Evolutionary conservation across 495 filamentous ascomycete species (phyloP), one percentile per base, ranked within the genome.

Genomic region (Schizothecium vesticola): DNA sequence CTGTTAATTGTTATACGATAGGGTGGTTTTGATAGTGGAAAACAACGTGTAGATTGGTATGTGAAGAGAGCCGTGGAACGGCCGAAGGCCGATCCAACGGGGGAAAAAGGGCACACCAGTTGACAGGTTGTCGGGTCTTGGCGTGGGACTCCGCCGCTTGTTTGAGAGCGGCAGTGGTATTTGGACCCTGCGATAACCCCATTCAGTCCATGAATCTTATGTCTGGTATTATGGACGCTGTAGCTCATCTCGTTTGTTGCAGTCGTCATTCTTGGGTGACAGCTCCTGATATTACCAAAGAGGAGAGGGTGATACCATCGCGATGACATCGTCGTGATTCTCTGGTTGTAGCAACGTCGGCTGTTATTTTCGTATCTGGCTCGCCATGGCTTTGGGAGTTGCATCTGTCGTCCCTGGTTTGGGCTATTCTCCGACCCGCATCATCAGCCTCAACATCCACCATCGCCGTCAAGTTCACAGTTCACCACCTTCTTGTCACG

Each of bases 61-160:
- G n/a, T n/a, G n/a, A n/a, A n/a, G n/a, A n/a, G n/a, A n/a, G n/a
- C n/a, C n/a, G n/a, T n/a, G n/a, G n/a, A n/a, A n/a, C n/a, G n/a
- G n/a, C n/a, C n/a, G n/a, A n/a, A n/a, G n/a, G n/a, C n/a, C n/a
- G n/a, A n/a, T n/a, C n/a, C n/a, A n/a, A n/a, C n/a, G n/a, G n/a
- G n/a, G n/a, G n/a, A n/a, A n/a, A n/a, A n/a, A n/a, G n/a, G n/a
- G n/a, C n/a, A n/a, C n/a, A n/a, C n/a, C n/a, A n/a, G n/a, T n/a
- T n/a, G n/a, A n/a, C n/a, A n/a, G n/a, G n/a, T n/a, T 59, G 23
- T 58, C 51, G n/a, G 10, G 63, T 33, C 63, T 65, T 65, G 63
- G 63, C 63, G 33, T 58, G 26, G 19, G 51, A 25, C 63, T 65
- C 63, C 63, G 55, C 63, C 22, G 56, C 51, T 33, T 13, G 43